Conservation (phyloP, 2,329 filamentous ascomycete species). For the Chaetomiaceae sp. region DNA sequence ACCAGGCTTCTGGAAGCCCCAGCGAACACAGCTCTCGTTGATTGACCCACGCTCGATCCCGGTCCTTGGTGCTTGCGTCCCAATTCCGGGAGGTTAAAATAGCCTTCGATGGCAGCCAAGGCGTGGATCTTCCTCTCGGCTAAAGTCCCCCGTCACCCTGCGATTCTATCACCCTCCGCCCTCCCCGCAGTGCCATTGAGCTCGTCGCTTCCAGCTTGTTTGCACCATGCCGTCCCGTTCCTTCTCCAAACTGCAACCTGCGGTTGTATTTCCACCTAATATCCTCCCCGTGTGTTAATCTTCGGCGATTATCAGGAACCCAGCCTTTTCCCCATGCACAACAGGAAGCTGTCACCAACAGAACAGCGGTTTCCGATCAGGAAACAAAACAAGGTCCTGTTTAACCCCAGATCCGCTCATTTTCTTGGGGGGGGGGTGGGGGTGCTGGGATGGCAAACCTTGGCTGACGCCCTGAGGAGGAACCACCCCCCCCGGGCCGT, state of each 20-base stretch:
- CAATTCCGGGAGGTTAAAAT: constrained; percentile 10
- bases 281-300: background rate
- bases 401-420: background rate
- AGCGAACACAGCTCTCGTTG: background rate
- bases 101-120: constrained; percentile 5
- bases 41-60: constrained; percentile 9
- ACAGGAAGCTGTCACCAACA: background rate
- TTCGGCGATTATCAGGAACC: background rate
- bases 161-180: constrained; percentile 13
- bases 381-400: background rate
- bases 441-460: constrained; percentile 6
- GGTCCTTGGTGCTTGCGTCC: constrained; percentile 5
- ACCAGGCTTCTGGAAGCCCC: background rate
- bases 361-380: too few relatives aligned
- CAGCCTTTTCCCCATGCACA: background rate
- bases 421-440: background rate
- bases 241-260: constrained; percentile 8
- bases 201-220: background rate
- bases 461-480: background rate
- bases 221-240: background rate
- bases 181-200: constrained; percentile 10
- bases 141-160: constrained; percentile 18
- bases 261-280: background rate
- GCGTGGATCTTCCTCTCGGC: constrained; percentile 12
- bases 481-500: too few relatives aligned